These are phyloP conservation scores for Aspergillus ellipticus DNA, from an alignment of 495 filamentous ascomycete species.

Conservation along the genomic window DNA sequence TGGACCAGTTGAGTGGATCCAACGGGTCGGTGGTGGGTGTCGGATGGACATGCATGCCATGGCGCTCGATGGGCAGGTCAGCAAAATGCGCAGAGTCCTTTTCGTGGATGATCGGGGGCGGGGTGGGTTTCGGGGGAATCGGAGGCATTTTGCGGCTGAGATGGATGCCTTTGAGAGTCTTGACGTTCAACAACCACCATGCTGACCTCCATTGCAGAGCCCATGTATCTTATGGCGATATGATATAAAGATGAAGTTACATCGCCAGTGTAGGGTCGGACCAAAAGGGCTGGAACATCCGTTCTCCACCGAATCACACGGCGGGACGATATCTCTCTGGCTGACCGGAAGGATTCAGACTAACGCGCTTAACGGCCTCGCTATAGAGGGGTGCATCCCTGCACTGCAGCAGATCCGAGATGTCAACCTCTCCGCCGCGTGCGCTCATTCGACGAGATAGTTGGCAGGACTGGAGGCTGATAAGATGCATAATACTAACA, in stretches of 20 bases:
- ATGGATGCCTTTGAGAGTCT: too few relatives aligned
- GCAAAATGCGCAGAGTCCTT: slow-evolving; percentile 3
- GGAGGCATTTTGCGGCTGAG: too few relatives aligned
- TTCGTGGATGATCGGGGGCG: background rate
- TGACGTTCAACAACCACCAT: too few relatives aligned
- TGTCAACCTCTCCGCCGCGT: too few relatives aligned
- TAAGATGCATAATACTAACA: too few relatives aligned
- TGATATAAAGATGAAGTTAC: background rate
- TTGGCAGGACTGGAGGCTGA: too few relatives aligned
- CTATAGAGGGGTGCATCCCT: too few relatives aligned
- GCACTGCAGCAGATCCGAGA: too few relatives aligned
- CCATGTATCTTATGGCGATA: background rate
- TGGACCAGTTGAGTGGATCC: slow-evolving; percentile 58
- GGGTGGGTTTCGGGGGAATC: too few relatives aligned
- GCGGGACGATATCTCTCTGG: slow-evolving; percentile 12
- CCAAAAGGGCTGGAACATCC: background rate
- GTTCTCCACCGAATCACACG: slow-evolving; percentile 13
- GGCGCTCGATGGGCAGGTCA: slow-evolving; percentile 18
- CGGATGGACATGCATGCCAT: slow-evolving; percentile 43
- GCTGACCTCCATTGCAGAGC: too few relatives aligned
- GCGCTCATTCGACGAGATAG: too few relatives aligned
- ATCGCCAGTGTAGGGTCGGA: background rate
- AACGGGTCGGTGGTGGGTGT: slow-evolving; percentile 50
- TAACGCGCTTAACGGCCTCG: background rate
- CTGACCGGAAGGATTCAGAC: background rate